Base-by-base conservation (phyloP, 2,329 filamentous ascomycete genomes). In the Didymella exigua region DNA sequence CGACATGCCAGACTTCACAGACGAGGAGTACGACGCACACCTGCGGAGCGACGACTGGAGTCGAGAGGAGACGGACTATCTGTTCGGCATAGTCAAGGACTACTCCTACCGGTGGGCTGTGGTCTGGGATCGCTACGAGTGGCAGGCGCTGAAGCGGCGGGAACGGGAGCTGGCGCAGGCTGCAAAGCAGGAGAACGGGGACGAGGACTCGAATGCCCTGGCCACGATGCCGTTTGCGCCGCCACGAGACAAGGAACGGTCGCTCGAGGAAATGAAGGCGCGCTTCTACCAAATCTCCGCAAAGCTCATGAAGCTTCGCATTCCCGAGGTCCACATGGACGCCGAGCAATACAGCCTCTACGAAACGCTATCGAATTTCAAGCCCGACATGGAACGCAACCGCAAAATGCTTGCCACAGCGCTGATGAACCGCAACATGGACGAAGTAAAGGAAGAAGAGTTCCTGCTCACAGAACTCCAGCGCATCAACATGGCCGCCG, bases 101-200 rank as follows among this genome's bases (percentile, higher is more conserved):
- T 96, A 87, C 70, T 91, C 96, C 69, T 82, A 96, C 56, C 88
- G 95, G 63, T 99, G 95, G 92, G 84, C 93, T 3, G 75, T 98
- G 14, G 90, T 99, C 56, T 91, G 89, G 81, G 95, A 99, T 74
- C 89, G 93, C 54, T 99, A 97, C 77, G 90, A 96, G 49, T 96
- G 85, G 72, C 77, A 82, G 42, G 78, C 78, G 1, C 66, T 66
- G 23, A 75, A 59, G 36, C 61, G 64, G 16, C 58, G 57, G 23
- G 58, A 67, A 11, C 41, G 60, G 8, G 59, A 65, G 30, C 46
- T 46, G 5, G 57, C 63, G 19, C 59, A 71, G 49, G 54, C 62
- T 8, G 54, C 56, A 16, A 50, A 57, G 40, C 43, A 57, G 49
- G 54, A 49, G 30, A 61, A 61, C 21, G 58, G 57, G 8, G 66